Percentiles rank a stretch among this genome's conserved stretches.
Conservation (phyloP, 2,329 filamentous ascomycete species). For the Nannizziopsis arthrosporioides region DNA sequence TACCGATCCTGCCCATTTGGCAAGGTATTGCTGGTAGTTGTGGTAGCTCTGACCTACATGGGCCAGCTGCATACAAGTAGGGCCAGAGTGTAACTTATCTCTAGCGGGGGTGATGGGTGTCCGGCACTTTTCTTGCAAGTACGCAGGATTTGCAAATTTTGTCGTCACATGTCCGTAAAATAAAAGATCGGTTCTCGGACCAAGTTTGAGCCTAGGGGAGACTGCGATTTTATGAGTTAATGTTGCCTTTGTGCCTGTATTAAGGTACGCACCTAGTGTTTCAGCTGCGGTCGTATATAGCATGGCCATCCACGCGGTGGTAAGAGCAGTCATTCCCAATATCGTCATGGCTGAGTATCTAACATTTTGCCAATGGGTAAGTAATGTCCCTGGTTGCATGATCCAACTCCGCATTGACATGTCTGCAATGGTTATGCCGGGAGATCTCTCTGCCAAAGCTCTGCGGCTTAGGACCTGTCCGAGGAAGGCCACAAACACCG, state of each 20-base stretch:
- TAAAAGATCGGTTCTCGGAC: slow-evolving; percentile 38
- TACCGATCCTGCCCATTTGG: slow-evolving; percentile 40
- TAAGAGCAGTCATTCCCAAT: slow-evolving; percentile 52
- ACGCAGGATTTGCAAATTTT: slow-evolving; percentile 52
- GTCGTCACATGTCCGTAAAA: slow-evolving; percentile 48
- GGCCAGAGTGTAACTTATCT: slow-evolving; percentile 34
- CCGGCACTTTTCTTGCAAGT: slow-evolving; percentile 46
- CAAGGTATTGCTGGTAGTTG: slow-evolving; percentile 53
- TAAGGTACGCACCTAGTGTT: slow-evolving; percentile 41
- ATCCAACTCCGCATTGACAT: slow-evolving; percentile 69
- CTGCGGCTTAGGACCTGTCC: slow-evolving; percentile 63
- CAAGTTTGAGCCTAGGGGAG: slow-evolving; percentile 56
- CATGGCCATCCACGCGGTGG: slow-evolving; percentile 54
- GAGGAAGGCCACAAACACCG: slow-evolving; percentile 61
- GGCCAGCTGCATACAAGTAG: slow-evolving; percentile 56
- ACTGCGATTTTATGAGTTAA: slow-evolving; percentile 32
- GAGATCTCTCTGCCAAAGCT: slow-evolving; percentile 48
- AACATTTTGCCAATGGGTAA: slow-evolving; percentile 57
- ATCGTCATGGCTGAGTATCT: slow-evolving; percentile 52
- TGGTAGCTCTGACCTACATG: slow-evolving; percentile 53
- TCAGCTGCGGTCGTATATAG: slow-evolving; percentile 69
- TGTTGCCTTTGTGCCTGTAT: neutral
- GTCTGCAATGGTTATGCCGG: slow-evolving; percentile 61
- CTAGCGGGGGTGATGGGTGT: slow-evolving; percentile 43
- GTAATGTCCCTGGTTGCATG: slow-evolving; percentile 58